Base-by-base conservation (phyloP, 805 yeast genomes). In the Wickerhamia fluorescens region DNA sequence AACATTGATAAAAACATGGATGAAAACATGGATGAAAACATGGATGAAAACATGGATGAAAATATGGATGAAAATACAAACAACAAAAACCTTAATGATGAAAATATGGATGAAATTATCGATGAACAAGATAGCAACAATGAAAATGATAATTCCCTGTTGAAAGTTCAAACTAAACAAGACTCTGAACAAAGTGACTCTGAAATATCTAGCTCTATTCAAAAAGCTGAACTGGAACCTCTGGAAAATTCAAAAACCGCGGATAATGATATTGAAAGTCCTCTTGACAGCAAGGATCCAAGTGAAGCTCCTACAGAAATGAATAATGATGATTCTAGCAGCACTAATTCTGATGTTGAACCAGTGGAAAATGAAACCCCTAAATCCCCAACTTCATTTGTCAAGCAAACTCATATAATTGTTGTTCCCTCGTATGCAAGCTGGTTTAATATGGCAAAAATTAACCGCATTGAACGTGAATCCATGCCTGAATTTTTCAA, bases 401-500 rank as follows among this genome's bases (percentile, higher is more conserved):
- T 45, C 17, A 56, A 57, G 33, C 96, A 88, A 56, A 75, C 94
- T 0, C 95, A 86, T 48, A 75, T 87, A 0, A 78, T 87, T 25
- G 78, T 87, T 4, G 66, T 87, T 16, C 96, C 96, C 5, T 84
- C 95, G 1, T 88, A 85, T 51, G 69, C 95, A 0, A 57, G 80
- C 17, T 88, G 96, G 96, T 87, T 87, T 50, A 68, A 77, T 31
- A 68, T 83, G 68, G 69, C 70, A 26, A 73, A 70, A 29, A 70
- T 87, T 24, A 84, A 85, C 47, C 73, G 71, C 29, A 79, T 88
- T 37, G 96, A 88, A 55, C 73, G 70, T 35, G 81, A 82, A 45
- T 81, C 94, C 2, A 59, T 88, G 27, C 95, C 96, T 1, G 96
- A 88, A 50, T 88, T 84, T 45, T 88, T 88, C 64, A 72, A 74